Evolutionary conservation across 371 early-diverging fungal genomes (phyloP), one percentile per base, ranked within the genome.

Genomic region (Mucor plumbeus): DNA sequence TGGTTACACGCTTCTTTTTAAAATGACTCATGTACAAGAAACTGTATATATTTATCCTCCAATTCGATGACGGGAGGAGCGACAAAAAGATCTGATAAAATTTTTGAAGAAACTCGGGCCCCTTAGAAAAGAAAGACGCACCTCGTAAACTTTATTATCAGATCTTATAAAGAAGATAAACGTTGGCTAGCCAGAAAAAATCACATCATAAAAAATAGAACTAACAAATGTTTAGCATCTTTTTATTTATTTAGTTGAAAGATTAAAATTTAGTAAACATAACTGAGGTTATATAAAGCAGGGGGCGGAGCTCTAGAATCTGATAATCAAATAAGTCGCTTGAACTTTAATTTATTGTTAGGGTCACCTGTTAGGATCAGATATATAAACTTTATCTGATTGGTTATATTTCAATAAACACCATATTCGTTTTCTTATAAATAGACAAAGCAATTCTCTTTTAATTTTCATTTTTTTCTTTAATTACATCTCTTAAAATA

Each of bases 331-430:
- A 56, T 33, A 69, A 19, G 40, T 43, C 50, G 17, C 21, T 63
- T 43, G 33, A 63, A 67, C 63, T 43, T 67, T 63, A 56, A 54
- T 60, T 48, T 65, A 41, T 56, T 48, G 40, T 60, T 39, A 40
- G 41, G 39, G 64, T 68, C 72, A 72, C 68, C 61, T 59, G 61
- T 40, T 19, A 69, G 48, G 64, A 73, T 73, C 73, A 69, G 73
- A 73, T 73, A 69, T 66, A 62, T n/a, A 38, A 19, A 59, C 36
- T 11, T 17, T 14, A 35, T 63, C 34, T 73, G 34, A 73, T 73
- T 73, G 73, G 73, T 55, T 31, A 33, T 54, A 63, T 47, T 43
- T 7, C 3, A 33, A 59, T 41, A 33, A 36, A 21, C 60, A 57
- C 11, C 15, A 41, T 50, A n/a, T 41, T 38, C 34, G 13, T 65